These are phyloP conservation scores for Ramaria sp. DNA, from an alignment of 768 basidiomycete species.

Conservation along the genomic window DNA sequence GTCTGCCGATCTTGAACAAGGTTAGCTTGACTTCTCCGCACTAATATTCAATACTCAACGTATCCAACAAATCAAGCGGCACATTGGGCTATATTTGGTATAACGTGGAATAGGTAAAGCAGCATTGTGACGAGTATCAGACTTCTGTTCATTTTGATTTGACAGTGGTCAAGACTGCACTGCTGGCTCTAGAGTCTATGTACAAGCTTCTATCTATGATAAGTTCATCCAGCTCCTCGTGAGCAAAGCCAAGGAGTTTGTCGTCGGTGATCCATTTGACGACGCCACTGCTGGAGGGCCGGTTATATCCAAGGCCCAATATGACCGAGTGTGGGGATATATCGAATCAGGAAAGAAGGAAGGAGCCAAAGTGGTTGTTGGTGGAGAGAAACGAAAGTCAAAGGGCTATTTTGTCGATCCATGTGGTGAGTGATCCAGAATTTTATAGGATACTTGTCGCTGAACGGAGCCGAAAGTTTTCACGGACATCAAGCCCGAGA, in stretches of 20 bases:
- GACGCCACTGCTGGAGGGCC: constrained; percentile 70
- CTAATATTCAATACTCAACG: neutral
- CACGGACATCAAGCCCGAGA: constrained; percentile 62
- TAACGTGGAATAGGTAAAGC: constrained; percentile 51
- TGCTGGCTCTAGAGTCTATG: constrained; percentile 83
- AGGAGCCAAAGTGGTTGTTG: constrained; percentile 69
- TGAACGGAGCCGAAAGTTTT: constrained; percentile 44
- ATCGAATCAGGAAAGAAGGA: constrained; percentile 78
- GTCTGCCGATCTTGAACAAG: constrained; percentile 84
- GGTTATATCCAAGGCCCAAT: constrained; percentile 74
- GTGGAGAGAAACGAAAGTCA: constrained; percentile 65
- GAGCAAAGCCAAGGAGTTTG: constrained; percentile 52
- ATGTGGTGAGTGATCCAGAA: constrained; percentile 46
- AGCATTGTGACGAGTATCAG: constrained; percentile 6
- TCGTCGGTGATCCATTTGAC: constrained; percentile 76
- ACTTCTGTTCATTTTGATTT: neutral
- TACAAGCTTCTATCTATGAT: constrained; percentile 82
- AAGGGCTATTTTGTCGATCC: constrained; percentile 89
- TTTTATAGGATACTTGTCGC: neutral
- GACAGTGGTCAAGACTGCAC: constrained; percentile 84
- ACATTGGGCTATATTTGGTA: constrained; percentile 76
- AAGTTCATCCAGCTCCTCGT: constrained; percentile 63
- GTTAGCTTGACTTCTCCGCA: constrained; percentile 20
- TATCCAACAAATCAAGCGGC: constrained; percentile 39
- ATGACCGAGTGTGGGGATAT: constrained; percentile 78